A percentile compares a stretch with the other conserved stretches of the same genome.
Evolutionary conservation across 2,329 filamentous ascomycete species (phyloP).

Genomic region (Pyrenophora teres): DNA sequence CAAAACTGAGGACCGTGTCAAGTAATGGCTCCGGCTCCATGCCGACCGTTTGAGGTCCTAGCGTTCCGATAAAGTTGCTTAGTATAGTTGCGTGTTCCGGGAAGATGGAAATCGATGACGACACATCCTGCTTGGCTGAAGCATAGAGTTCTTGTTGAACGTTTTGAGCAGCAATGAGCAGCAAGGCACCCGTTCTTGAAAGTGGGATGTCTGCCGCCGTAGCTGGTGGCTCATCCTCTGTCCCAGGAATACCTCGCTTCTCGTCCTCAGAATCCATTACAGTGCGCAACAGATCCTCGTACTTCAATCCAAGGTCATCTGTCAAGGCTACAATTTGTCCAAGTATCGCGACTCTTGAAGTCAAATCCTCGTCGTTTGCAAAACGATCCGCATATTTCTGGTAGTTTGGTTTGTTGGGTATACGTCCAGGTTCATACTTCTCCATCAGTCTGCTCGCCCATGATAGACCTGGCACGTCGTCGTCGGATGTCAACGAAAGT

Average conservation of each 20-base stretch:
- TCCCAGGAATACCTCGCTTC: conserved; percentile 50
- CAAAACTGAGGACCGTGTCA: conserved; percentile 59
- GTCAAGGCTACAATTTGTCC: conserved; percentile 73
- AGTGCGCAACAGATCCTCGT: conserved; percentile 54
- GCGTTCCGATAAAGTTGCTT: conserved; percentile 55
- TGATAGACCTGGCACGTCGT: conserved; percentile 55
- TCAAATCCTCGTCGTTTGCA: conserved; percentile 64
- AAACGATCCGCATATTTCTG: conserved; percentile 68
- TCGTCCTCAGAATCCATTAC: conserved; percentile 48
- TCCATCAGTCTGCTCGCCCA: conserved; percentile 67
- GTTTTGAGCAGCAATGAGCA: conserved; percentile 59
- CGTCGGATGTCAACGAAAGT: conserved; percentile 53
- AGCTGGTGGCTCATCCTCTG: conserved; percentile 61
- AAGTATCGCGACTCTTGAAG: conserved; percentile 67
- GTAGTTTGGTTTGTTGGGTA: conserved; percentile 60
- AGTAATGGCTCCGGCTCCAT: conserved; percentile 57
- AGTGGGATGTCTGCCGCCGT: conserved; percentile 60
- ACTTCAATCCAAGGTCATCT: conserved; percentile 59
- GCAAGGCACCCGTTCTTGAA: conserved; percentile 59
- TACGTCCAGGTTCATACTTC: conserved; percentile 66
- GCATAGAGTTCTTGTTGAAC: conserved; percentile 57
- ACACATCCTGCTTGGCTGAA: conserved; percentile 42
- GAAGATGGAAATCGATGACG: conserved; percentile 54
- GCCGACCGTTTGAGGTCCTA: conserved; percentile 44
- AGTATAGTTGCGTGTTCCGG: conserved; percentile 59